phyloP scores from a whole-genome alignment of 768 basidiomycete species.

The Phlegmacium glaucopus region DNA sequence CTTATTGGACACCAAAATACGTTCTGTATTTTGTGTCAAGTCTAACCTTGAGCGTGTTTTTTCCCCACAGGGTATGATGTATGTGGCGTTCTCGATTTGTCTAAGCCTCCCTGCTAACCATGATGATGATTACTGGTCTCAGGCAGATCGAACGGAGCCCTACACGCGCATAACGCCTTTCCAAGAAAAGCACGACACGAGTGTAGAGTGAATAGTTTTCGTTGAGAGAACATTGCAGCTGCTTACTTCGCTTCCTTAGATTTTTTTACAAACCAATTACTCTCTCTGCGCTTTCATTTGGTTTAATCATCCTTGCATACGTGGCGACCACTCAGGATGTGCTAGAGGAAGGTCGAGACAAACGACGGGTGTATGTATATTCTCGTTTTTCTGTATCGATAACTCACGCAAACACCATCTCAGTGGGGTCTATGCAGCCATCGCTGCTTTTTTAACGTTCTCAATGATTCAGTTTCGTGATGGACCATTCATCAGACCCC shows the following conservation, averaged over 20 bases:
- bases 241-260: conserved; percentile 33
- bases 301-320: conserved; percentile 70
- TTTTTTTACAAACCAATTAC: conserved; percentile 89
- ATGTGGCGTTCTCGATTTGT: conserved; percentile 33
- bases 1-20: conserved; percentile 11
- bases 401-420: conserved; percentile 2
- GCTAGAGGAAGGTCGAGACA: conserved; percentile 80
- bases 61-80: conserved; percentile 75
- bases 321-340: conserved; percentile 82
- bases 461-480: conserved; percentile 89
- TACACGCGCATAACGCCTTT: conserved; percentile 84
- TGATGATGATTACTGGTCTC: conserved; percentile 11
- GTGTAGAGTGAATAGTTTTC: conserved; percentile 61
- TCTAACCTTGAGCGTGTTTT: conserved; percentile 14
- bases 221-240: conserved; percentile 3
- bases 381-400: conserved; percentile 4
- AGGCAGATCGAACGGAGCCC: conserved; percentile 83
- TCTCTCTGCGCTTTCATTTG: conserved; percentile 65
- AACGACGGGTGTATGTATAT: conserved; percentile 67
- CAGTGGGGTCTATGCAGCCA: conserved; percentile 76
- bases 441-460: conserved; percentile 73
- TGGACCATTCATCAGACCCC: conserved; percentile 84
- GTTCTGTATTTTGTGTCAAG: conserved; percentile 12
- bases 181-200: conserved; percentile 80
- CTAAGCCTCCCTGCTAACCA: conserved; percentile 15